Evolutionary conservation across 495 filamentous ascomycete genomes (phyloP).

Genomic region (Aspergillus kassunensis): DNA sequence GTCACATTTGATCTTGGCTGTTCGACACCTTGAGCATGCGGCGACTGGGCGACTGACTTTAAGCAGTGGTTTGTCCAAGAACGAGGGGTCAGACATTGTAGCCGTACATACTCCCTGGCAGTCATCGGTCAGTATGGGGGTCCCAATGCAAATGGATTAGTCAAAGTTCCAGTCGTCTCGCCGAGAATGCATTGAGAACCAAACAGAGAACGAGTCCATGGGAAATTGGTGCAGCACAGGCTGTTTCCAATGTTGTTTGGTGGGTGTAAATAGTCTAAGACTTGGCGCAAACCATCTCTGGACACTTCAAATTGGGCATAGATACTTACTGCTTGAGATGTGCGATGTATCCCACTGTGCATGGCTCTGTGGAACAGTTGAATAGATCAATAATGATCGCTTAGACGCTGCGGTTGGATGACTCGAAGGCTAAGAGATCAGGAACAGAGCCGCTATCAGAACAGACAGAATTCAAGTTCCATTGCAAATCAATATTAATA

Average conservation of each 20-base stretch:
- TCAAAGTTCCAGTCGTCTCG: too few relatives aligned
- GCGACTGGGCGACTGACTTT: constrained; percentile 89
- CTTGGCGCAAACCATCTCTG: too few relatives aligned
- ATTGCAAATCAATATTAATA: constrained; percentile 8
- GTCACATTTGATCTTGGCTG: constrained; percentile 94
- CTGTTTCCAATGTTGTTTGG: too few relatives aligned
- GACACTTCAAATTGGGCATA: too few relatives aligned
- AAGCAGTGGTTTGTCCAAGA: constrained; percentile 70
- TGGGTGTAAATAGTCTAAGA: too few relatives aligned
- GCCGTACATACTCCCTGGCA: constrained; percentile 18
- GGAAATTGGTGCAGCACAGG: too few relatives aligned
- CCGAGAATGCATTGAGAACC: too few relatives aligned
- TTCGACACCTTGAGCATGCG: constrained; percentile 87
- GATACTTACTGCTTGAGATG: too few relatives aligned
- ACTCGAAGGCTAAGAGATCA: constrained; percentile 3
- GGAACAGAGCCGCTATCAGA: constrained; percentile 11
- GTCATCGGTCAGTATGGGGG: neutral
- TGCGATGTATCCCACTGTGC: neutral
- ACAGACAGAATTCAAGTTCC: constrained; percentile 4
- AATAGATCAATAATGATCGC: neutral
- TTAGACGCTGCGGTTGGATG: neutral
- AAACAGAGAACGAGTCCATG: too few relatives aligned
- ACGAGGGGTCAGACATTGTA: constrained; percentile 31
- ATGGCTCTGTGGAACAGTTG: neutral
- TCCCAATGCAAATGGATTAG: too few relatives aligned